Percentiles rank a stretch among this genome's conserved stretches.
These are phyloP conservation scores for Aspergillus cejpii DNA, from an alignment of 2,329 filamentous ascomycete species.

Conservation along the genomic window DNA sequence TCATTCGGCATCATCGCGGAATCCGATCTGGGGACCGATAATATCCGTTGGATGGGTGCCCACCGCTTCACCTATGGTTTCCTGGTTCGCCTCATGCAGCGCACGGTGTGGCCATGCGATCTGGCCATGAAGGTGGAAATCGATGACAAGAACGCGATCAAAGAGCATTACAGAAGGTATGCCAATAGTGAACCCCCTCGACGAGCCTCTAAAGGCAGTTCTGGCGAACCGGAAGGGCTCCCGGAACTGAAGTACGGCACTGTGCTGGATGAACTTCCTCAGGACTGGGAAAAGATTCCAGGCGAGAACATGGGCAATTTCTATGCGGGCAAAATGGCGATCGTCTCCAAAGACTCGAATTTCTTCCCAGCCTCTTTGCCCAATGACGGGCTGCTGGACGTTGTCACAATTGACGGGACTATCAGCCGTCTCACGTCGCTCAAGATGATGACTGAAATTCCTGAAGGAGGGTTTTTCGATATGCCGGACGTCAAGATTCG, in stretches of 20 bases:
- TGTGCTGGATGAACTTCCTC: conserved; percentile 66
- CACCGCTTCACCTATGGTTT: conserved; percentile 81
- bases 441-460: conserved; percentile 63
- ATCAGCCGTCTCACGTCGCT: conserved; percentile 61
- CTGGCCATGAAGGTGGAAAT: conserved; percentile 78
- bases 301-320: conserved; percentile 82
- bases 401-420: conserved; percentile 72
- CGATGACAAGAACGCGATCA: conserved; percentile 66
- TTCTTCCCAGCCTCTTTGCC: conserved; percentile 77
- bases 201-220: conserved; percentile 25
- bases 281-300: conserved; percentile 67
- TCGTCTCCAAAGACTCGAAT: conserved; percentile 77
- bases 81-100: conserved; percentile 65
- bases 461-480: conserved; percentile 71
- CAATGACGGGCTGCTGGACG: conserved; percentile 77
- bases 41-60: conserved; percentile 87
- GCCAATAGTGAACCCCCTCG: conserved; percentile 28
- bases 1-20: conserved; percentile 86
- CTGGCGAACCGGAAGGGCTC: conserved; percentile 50
- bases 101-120: conserved; percentile 81
- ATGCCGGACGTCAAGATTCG: conserved; percentile 68
- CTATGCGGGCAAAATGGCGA: conserved; percentile 91
- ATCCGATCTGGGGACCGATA: conserved; percentile 79
- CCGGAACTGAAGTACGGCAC: conserved; percentile 74
- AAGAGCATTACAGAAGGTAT: conserved; percentile 60